Conservation (phyloP, 2,329 filamentous ascomycete species). For the Alternaria hordeiaustralica region DNA sequence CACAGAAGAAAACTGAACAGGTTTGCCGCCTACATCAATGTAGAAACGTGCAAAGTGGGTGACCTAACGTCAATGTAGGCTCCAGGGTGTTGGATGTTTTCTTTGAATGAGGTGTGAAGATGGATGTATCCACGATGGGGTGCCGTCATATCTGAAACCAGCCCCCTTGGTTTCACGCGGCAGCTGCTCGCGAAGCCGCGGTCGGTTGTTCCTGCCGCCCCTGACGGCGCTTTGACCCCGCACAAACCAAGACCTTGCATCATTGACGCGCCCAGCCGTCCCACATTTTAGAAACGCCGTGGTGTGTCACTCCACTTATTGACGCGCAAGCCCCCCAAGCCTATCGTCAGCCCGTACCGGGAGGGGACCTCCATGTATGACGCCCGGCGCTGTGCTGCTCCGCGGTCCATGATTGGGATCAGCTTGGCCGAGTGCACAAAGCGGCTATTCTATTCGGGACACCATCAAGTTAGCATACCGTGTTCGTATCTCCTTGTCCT, state of each 20-base stretch:
- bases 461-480: not conserved
- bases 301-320: constrained; percentile 10
- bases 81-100: not conserved
- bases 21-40: not conserved
- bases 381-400: not conserved
- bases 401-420: constrained; percentile 6
- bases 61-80: not conserved
- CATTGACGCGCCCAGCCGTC: not conserved
- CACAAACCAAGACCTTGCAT: not conserved
- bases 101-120: not conserved
- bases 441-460: constrained; percentile 4
- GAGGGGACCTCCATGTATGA: not conserved
- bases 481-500: not conserved
- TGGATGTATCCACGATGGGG: not conserved
- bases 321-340: constrained; percentile 12
- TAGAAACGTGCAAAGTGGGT: not conserved
- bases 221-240: constrained; percentile 1
- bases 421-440: not conserved
- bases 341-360: constrained; percentile 3
- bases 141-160: not conserved
- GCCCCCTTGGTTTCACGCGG: not conserved
- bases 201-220: not conserved
- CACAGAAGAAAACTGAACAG: not conserved
- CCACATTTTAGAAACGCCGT: constrained; percentile 10
- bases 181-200: not conserved